Conservation (phyloP, 31 red algal genomes). For the Asparagopsis taxiformis region DNA sequence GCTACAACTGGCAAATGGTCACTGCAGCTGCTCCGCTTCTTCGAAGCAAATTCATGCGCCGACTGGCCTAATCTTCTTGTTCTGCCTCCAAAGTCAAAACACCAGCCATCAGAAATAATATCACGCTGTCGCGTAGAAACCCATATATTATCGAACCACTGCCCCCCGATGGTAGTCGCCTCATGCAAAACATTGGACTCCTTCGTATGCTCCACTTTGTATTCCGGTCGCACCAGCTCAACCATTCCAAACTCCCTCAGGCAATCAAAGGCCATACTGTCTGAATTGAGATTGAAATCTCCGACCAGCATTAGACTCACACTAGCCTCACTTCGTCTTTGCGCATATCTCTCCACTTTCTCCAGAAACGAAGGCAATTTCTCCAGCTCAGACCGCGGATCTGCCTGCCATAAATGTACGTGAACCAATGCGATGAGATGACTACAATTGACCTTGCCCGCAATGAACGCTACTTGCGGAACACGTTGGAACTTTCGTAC, state of each 20-base stretch:
- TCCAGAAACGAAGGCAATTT: not conserved
- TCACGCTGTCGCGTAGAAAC: slow-evolving; percentile 6
- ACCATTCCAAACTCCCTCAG: slow-evolving; percentile 11
- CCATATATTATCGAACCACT: slow-evolving; percentile 52
- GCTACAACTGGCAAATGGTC: slow-evolving; percentile 28
- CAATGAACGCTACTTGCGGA: not conserved
- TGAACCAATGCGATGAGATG: not conserved
- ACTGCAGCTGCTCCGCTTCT: slow-evolving; percentile 18
- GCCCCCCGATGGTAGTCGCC: slow-evolving; percentile 25
- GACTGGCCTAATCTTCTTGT: slow-evolving; percentile 12
- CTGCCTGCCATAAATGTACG: not conserved
- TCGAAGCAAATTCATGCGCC: slow-evolving; percentile 10
- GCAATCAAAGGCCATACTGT: slow-evolving; percentile 4
- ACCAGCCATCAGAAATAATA: slow-evolving; percentile 19
- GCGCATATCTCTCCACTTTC: not conserved
- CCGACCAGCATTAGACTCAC: slow-evolving; percentile 3
- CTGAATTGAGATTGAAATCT: slow-evolving; percentile 20
- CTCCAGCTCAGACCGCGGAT: not conserved
- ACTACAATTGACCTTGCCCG: not conserved
- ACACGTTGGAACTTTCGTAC: not conserved
- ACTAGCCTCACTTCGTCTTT: not conserved
- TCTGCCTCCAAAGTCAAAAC: slow-evolving; percentile 34
- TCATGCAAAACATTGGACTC: not conserved
- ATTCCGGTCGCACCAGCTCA: slow-evolving; percentile 12
- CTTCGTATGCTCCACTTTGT: not conserved